A percentile compares a stretch with the other conserved stretches of the same genome.
Evolutionary conservation across 345 rosid genomes (phyloP).

Genomic region (Eutrema heterophyllum): DNA sequence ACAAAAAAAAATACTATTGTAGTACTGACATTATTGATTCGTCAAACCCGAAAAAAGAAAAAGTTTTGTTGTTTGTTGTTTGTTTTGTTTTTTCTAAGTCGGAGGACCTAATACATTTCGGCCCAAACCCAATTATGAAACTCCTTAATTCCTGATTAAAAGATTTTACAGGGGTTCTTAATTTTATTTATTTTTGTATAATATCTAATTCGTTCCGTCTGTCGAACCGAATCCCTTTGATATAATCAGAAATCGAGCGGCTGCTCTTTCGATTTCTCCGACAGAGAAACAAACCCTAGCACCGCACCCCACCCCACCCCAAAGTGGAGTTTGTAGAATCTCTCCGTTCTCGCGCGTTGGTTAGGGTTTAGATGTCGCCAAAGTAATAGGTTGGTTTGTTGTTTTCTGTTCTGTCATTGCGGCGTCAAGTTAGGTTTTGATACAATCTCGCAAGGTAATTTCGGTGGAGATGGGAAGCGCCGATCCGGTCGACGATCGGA

Average conservation of each 20-base stretch:
- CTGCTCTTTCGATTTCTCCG: constrained; percentile 15
- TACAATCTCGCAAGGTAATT: constrained; percentile 8
- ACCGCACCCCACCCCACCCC: background rate
- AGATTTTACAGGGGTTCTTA: background rate
- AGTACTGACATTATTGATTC: background rate
- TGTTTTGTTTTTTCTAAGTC: background rate
- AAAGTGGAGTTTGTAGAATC: background rate
- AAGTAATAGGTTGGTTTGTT: background rate
- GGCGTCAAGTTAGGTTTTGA: constrained; percentile 29
- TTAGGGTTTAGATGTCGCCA: constrained; percentile 19
- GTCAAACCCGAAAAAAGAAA: background rate
- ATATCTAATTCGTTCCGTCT: background rate
- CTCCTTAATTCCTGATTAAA: background rate
- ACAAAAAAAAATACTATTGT: background rate
- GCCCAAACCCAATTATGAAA: constrained; percentile 7
- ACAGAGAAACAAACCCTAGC: constrained; percentile 26
- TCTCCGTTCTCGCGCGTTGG: constrained; percentile 3
- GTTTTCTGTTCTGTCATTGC: constrained; percentile 14
- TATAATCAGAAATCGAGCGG: constrained; percentile 6
- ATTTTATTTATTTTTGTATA: background rate
- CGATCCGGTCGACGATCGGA: constrained; percentile 60
- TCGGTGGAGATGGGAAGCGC: constrained; percentile 55
- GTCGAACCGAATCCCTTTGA: constrained; percentile 1
- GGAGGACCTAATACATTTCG: background rate
- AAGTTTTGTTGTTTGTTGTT: background rate